Evolutionary conservation across 129 eudicot species (phyloP).

Genomic region (Scalesia atractyloides): DNA sequence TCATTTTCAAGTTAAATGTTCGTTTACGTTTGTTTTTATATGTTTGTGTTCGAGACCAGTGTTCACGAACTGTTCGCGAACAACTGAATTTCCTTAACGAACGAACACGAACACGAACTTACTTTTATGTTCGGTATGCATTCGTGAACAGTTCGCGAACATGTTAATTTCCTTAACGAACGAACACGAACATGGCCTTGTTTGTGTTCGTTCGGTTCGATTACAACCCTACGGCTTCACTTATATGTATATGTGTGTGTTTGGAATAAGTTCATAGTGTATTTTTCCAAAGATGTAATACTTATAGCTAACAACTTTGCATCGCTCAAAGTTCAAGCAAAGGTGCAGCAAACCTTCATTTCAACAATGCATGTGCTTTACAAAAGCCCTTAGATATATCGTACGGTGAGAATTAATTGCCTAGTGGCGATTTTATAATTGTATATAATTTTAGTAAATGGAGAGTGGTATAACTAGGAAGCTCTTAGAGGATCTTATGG

Average conservation of each 20-base stretch:
- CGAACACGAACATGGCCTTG: too few species aligned
- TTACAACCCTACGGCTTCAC: too few species aligned
- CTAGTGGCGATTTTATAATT: not conserved
- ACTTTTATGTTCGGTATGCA: too few species aligned
- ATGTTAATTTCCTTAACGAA: too few species aligned
- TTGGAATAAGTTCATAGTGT: not conserved
- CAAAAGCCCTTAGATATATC: not conserved
- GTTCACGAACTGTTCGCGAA: too few species aligned
- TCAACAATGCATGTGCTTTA: not conserved
- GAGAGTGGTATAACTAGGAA: conserved; percentile 6
- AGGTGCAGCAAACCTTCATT: conserved; percentile 2
- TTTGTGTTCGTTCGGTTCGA: too few species aligned
- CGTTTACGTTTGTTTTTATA: too few species aligned
- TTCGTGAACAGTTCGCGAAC: too few species aligned
- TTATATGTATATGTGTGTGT: not conserved
- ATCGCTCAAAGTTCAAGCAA: not conserved
- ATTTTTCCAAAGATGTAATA: not conserved
- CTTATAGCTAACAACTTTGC: not conserved
- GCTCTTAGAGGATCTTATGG: not conserved
- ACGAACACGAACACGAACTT: too few species aligned
- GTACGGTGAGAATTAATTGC: not conserved
- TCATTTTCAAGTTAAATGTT: too few species aligned
- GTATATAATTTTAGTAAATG: not conserved
- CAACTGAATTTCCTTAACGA: too few species aligned
- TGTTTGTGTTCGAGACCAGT: too few species aligned